Percentiles rank a stretch among this genome's conserved stretches.
Conservation (phyloP, 768 basidiomycete genomes). For the Candolleomyces aberdarensis region DNA sequence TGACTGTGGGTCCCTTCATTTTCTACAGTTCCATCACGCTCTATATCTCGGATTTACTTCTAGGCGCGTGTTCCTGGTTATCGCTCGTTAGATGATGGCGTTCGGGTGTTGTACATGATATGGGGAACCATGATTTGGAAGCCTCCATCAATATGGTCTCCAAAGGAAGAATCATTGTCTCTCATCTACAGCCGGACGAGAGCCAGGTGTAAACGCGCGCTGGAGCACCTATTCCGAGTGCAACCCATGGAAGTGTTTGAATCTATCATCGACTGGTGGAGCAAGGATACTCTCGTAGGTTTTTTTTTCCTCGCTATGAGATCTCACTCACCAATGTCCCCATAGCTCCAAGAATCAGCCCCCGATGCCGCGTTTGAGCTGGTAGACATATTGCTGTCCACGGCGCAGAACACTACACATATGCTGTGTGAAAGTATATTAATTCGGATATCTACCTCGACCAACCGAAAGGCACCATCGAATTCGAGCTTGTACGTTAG, state of each 20-base stretch:
- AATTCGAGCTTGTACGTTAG: conserved; percentile 65
- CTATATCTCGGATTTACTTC: neutral
- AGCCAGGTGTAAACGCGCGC: conserved; percentile 67
- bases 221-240: conserved; percentile 84
- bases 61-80: conserved; percentile 76
- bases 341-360: conserved; percentile 31
- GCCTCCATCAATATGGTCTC: conserved; percentile 39
- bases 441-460: conserved; percentile 56
- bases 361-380: conserved; percentile 71
- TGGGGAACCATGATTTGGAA: conserved; percentile 66
- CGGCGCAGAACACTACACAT: conserved; percentile 82
- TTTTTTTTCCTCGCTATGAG: neutral
- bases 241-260: conserved; percentile 82
- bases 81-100: conserved; percentile 74
- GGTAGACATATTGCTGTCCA: conserved; percentile 78
- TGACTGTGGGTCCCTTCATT: conserved; percentile 43
- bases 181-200: conserved; percentile 67
- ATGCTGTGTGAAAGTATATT: conserved; percentile 85
- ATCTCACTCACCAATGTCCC: conserved; percentile 4
- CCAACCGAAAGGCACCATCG: conserved; percentile 56
- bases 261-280: conserved; percentile 82
- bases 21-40: neutral
- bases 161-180: conserved; percentile 65
- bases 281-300: conserved; percentile 48
- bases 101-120: conserved; percentile 72